Evolutionary conservation across 163 green algal genomes (phyloP).

Genomic region (Coccomyxa subellipsoidea): DNA sequence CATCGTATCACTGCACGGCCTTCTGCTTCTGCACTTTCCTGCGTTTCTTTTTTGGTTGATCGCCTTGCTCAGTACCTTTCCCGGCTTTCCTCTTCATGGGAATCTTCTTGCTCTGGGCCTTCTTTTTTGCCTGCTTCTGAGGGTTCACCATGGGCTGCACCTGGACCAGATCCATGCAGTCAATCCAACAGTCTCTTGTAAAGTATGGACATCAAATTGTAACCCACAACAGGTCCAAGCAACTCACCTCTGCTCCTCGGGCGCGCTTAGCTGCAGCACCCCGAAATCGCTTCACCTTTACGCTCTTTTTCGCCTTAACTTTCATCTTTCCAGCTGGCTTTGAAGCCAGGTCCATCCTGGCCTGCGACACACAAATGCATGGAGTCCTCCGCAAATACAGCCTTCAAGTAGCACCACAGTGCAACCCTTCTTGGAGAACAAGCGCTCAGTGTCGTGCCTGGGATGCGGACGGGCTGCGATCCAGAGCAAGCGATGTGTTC

Average conservation of each 20-base stretch:
- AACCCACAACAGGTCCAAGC: background rate
- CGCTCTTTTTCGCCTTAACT: background rate
- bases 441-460: background rate
- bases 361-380: background rate
- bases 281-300: background rate
- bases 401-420: no score
- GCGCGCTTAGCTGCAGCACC: background rate
- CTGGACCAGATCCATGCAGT: no score
- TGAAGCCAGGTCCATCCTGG: background rate
- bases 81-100: background rate
- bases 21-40: background rate
- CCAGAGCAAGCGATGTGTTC: background rate
- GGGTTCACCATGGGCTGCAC: background rate
- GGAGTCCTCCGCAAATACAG: no score
- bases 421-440: no score
- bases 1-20: background rate
- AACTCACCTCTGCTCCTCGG: background rate
- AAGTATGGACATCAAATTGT: no score
- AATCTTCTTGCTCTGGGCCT: background rate
- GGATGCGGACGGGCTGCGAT: background rate
- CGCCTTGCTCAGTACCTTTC: background rate
- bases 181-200: no score
- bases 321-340: background rate
- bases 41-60: background rate
- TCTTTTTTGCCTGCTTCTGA: background rate